A percentile compares a stretch with the other conserved stretches of the same genome.
Conservation (phyloP, 805 yeast genomes). For the Pichia nanzhaoensis region DNA sequence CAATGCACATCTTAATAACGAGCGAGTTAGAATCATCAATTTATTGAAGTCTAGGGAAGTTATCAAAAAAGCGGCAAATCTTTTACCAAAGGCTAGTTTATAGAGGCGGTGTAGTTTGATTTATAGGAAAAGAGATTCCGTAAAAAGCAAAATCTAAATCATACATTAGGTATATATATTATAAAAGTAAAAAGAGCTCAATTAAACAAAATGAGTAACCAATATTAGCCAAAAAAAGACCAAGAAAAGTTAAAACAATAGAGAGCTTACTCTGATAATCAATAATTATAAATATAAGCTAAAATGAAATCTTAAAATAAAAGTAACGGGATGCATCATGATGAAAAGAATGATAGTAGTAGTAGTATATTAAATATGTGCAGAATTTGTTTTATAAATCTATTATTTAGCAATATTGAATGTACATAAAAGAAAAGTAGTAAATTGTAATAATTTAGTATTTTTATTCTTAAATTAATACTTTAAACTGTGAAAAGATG, state of each 20-base stretch:
- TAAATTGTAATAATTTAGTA: background rate
- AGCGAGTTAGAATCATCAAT: slow-evolving; percentile 72
- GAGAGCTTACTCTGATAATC: background rate
- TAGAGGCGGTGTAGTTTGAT: background rate
- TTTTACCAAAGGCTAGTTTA: slow-evolving; percentile 25
- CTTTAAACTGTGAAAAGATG: no score
- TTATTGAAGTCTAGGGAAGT: slow-evolving; percentile 68
- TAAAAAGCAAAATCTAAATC: slow-evolving; percentile 2
- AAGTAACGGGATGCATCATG: no score
- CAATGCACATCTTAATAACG: slow-evolving; percentile 88
- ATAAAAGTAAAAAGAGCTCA: slow-evolving; percentile 2
- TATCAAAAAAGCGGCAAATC: slow-evolving; percentile 45
- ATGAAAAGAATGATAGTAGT: background rate
- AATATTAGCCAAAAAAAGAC: background rate
- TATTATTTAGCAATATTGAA: background rate
- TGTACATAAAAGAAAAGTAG: background rate
- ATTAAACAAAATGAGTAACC: background rate
- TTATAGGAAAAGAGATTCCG: no score
- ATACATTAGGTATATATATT: slow-evolving; percentile 7
- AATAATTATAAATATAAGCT: background rate
- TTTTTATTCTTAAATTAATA: no score
- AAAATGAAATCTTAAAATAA: background rate
- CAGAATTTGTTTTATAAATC: background rate
- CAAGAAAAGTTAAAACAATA: no score
- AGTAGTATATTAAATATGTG: background rate